phyloP scores from a whole-genome alignment of 208 protist species.

The Acanthamoeba lenticulata region DNA sequence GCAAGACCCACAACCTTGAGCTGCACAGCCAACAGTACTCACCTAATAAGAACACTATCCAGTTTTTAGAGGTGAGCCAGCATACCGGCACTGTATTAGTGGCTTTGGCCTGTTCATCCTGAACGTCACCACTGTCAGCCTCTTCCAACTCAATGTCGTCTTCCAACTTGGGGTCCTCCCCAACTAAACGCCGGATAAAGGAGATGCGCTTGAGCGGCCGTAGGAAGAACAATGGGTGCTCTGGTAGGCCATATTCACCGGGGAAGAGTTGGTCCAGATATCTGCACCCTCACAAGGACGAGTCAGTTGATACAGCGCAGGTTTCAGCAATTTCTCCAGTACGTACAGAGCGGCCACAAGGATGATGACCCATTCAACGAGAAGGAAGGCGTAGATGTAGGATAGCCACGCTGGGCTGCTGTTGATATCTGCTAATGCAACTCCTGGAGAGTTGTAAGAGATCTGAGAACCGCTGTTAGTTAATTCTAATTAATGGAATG shows the following conservation, averaged over 20 bases:
- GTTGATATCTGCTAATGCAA: not conserved
- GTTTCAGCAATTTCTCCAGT: too few species aligned
- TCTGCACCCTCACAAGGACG: too few species aligned
- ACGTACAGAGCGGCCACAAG: conserved; percentile 3
- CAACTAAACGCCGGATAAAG: not conserved
- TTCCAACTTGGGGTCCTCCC: not conserved
- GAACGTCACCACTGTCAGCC: not conserved
- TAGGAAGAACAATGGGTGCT: conserved; percentile 57
- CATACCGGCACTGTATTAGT: not conserved
- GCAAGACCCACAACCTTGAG: not conserved
- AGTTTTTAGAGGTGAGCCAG: not conserved
- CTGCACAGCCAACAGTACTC: not conserved
- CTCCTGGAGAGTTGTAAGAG: not conserved
- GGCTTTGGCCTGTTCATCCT: not conserved
- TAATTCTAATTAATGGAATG: not conserved
- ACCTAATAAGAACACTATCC: not conserved
- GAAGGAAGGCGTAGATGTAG: conserved; percentile 18
- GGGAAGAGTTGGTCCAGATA: conserved; percentile 51
- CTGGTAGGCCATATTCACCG: not conserved
- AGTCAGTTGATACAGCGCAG: too few species aligned
- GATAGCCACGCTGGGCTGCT: not conserved
- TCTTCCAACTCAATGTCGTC: not conserved
- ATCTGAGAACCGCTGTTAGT: not conserved
- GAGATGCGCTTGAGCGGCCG: not conserved
- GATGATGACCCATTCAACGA: not conserved